These are phyloP conservation scores for Fusarium sp. DNA, from an alignment of 2,329 filamentous ascomycete genomes.

Conservation along the genomic window DNA sequence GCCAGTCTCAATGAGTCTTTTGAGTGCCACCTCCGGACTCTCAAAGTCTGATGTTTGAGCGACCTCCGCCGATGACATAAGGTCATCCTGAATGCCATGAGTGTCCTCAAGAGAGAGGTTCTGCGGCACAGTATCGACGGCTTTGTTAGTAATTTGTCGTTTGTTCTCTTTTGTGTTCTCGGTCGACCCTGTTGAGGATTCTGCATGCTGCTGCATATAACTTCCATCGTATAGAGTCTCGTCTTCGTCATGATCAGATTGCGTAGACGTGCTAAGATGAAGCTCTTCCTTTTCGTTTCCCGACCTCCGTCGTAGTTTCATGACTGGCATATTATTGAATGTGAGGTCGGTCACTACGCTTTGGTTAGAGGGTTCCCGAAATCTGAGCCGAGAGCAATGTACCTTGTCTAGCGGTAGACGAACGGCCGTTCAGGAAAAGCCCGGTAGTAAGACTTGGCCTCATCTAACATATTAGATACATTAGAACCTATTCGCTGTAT, in stretches of 20 bases:
- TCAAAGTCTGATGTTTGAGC: neutral
- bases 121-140: neutral
- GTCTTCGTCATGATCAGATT: neutral
- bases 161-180: neutral
- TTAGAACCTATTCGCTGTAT: conserved; percentile 2
- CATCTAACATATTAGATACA: conserved; percentile 44
- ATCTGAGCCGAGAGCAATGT: conserved; percentile 1
- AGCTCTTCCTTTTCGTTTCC: conserved; percentile 27
- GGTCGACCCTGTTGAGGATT: neutral
- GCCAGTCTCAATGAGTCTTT: conserved; percentile 38
- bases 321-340: conserved; percentile 66
- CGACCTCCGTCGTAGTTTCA: conserved; percentile 34
- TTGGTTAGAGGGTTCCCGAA: conserved; percentile 1
- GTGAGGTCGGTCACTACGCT: conserved; percentile 62
- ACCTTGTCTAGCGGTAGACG: conserved; percentile 40
- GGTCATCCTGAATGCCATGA: neutral
- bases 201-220: neutral
- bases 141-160: neutral
- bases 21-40: conserved; percentile 9
- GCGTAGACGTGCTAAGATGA: neutral
- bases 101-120: neutral
- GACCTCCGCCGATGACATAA: neutral
- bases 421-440: conserved; percentile 53
- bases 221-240: neutral
- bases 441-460: conserved; percentile 53